Base-by-base conservation (phyloP, 495 filamentous ascomycete species). In the Penicillium maclennaniae region DNA sequence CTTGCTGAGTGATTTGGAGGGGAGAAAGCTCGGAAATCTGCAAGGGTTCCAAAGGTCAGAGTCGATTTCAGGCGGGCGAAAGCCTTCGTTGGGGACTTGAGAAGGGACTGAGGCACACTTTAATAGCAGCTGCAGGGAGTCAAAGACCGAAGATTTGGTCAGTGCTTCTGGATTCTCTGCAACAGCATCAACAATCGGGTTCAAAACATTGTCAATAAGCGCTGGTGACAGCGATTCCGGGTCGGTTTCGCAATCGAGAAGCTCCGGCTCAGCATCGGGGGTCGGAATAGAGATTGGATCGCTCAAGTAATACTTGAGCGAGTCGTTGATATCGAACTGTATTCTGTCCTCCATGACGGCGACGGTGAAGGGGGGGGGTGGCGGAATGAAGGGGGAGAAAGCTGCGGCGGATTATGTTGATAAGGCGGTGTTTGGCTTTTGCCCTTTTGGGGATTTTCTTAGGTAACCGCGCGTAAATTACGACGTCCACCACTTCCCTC, bases 261-360 rank as follows among this genome's bases (percentile, higher is more conserved):
- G 81, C 45, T 85, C 85, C 27, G 85, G 68, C 59, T 95, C 87
- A 23, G 92, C 93, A 66, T 96, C 91, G 27, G 87, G 83, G n/a
- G 90, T 96, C 4, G 87, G 79, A 34, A 97, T 83, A 38, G 80
- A 80, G 41, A 85, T 75, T 2, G 95, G 95, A 71, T 96, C 90
- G 74, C 87, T 89, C 78, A 95, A 86, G 71, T 99, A 97, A 65
- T 87, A 80, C 77, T 95, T 97, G 70, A 97, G 85, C 55, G 91
- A 87, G 64, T 93, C 85, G 71, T 96, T 97, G 69, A 99, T 88
- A 68, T 97, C 89, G 72, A 97, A 99, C 54, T 84, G 82, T 60
- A 88, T 76, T 54, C 76, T 74, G 46, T 81, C 77, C 65, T 88
- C 90, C 91, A 96, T 96, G 60, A 58, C 76, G 67, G 65, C 23